Percentiles rank a stretch among this genome's conserved stretches.
These are phyloP conservation scores for Diatrype stigma DNA, from an alignment of 2,329 filamentous ascomycete genomes.

Conservation along the genomic window DNA sequence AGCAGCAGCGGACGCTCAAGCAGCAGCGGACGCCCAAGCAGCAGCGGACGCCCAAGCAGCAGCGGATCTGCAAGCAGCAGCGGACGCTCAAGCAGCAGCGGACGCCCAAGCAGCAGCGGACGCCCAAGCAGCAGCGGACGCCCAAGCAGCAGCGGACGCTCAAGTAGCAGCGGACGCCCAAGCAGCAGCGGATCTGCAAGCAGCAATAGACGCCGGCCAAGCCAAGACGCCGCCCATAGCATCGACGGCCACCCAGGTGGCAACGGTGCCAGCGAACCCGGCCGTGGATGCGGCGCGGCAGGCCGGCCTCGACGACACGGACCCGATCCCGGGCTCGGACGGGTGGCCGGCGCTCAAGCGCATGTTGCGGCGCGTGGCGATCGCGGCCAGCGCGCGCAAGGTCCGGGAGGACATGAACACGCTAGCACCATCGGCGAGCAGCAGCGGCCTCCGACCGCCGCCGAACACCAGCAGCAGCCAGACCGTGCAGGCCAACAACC, in stretches of 20 bases:
- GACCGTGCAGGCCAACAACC: not conserved
- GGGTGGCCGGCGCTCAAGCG: constrained; percentile 16
- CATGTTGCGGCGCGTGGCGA: constrained; percentile 6
- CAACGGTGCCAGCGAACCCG: no score
- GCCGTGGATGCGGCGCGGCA: no score
- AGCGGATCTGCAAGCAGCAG: not conserved
- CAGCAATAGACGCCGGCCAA: not conserved
- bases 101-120: no score
- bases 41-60: not conserved
- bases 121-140: no score
- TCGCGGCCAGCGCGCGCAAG: constrained; percentile 5
- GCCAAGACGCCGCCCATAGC: not conserved
- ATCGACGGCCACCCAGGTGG: not conserved
- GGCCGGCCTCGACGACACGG: not conserved
- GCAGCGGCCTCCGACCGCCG: no score
- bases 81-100: no score
- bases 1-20: not conserved
- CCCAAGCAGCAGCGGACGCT: not conserved
- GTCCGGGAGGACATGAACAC: not conserved
- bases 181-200: not conserved
- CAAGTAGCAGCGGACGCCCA: not conserved
- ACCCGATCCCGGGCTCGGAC: constrained; percentile 7
- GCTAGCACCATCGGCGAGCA: no score
- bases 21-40: not conserved
- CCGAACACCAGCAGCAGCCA: not conserved